Evolutionary conservation across 2,329 filamentous ascomycete genomes (phyloP).

Genomic region (Apiospora aurea): DNA sequence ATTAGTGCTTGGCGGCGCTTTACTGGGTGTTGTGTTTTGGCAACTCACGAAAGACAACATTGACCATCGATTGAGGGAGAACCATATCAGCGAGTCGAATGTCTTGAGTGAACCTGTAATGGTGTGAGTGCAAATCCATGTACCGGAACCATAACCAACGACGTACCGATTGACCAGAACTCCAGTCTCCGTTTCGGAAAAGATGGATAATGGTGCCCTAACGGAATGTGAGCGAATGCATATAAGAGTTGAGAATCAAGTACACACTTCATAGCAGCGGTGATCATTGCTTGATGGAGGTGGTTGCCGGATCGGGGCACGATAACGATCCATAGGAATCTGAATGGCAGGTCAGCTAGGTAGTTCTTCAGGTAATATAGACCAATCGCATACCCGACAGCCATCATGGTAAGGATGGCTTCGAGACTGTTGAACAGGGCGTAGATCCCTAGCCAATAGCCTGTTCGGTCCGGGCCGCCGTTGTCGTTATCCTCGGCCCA

Average conservation of each 20-base stretch:
- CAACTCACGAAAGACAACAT: conserved; percentile 25
- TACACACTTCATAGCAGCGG: conserved; percentile 24
- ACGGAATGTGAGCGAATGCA: not conserved
- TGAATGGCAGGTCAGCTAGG: not conserved
- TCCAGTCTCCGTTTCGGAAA: conserved; percentile 32
- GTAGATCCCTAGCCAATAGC: conserved; percentile 27
- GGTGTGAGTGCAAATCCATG: not conserved
- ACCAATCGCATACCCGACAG: conserved; percentile 24
- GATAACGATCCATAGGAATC: conserved; percentile 1
- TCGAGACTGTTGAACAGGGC: conserved; percentile 23
- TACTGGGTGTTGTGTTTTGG: too few species aligned
- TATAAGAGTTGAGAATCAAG: not conserved
- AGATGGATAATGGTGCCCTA: conserved; percentile 33
- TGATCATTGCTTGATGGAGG: conserved; percentile 23
- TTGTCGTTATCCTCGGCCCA: conserved; percentile 31
- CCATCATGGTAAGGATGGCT: not conserved
- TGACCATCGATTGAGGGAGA: conserved; percentile 25
- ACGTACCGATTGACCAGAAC: conserved; percentile 30
- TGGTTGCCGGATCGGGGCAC: conserved; percentile 20
- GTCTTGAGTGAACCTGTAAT: conserved; percentile 27
- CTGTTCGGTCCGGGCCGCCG: conserved; percentile 3
- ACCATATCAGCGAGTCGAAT: conserved; percentile 27
- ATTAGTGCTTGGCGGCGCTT: not conserved
- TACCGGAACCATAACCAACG: not conserved
- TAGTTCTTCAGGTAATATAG: too few species aligned